These are phyloP conservation scores for Cicer judaicum DNA, from an alignment of 306 rosid genomes.

Conservation along the genomic window DNA sequence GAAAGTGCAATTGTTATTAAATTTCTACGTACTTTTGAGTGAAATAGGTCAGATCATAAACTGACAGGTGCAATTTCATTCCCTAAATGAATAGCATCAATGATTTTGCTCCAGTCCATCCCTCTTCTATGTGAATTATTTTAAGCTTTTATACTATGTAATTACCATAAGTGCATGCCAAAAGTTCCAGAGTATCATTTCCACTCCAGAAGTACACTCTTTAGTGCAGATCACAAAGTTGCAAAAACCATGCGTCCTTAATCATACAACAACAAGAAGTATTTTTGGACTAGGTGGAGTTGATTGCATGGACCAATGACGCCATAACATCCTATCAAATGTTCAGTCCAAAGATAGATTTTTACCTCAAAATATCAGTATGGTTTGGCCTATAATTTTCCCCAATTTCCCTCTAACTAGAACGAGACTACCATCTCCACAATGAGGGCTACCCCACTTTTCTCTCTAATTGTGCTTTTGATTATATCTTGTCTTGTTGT, in stretches of 20 bases:
- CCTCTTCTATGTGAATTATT: conserved; percentile 22
- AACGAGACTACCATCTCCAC: background rate
- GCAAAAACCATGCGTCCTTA: background rate
- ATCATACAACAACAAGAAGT: background rate
- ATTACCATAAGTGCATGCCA: conserved; percentile 2
- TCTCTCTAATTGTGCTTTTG: background rate
- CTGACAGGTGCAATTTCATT: conserved; percentile 29
- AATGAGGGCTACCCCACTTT: background rate
- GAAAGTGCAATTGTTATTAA: conserved; percentile 17
- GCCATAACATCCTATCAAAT: background rate
- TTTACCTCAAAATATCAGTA: background rate
- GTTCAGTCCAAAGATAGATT: background rate
- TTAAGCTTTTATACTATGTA: conserved; percentile 3
- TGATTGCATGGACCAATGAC: background rate
- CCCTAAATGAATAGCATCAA: conserved; percentile 25
- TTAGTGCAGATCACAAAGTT: conserved; percentile 18
- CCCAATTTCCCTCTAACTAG: background rate
- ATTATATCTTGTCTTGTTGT: background rate
- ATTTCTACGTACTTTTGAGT: conserved; percentile 32
- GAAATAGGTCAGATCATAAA: conserved; percentile 8
- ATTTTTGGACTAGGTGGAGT: background rate
- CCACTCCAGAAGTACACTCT: conserved; percentile 14
- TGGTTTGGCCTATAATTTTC: background rate
- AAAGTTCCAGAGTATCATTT: conserved; percentile 6
- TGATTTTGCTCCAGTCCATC: conserved; percentile 7